Evolutionary conservation across 257 asterid species (phyloP).

Genomic region (Mitragyna speciosa): DNA sequence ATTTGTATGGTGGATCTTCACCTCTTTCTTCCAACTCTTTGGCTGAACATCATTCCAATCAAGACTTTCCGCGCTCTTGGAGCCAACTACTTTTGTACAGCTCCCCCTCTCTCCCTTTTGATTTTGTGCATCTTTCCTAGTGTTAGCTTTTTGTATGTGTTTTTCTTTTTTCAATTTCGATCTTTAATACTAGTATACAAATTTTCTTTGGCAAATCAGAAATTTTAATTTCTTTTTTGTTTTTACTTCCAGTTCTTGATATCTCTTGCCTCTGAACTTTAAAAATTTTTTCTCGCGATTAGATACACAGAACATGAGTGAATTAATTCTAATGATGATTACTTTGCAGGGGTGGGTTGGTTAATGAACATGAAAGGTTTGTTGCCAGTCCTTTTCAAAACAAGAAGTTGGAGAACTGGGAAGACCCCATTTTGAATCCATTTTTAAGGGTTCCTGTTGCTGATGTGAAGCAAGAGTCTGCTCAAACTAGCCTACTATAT

Average conservation of each 20-base stretch:
- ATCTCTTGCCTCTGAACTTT: no score
- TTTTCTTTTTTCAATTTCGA: not conserved
- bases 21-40: constrained; percentile 15
- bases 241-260: not conserved
- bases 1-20: constrained; percentile 32
- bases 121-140: no score
- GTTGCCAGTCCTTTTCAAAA: constrained; percentile 52
- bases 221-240: not conserved
- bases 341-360: constrained; percentile 51
- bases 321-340: not conserved
- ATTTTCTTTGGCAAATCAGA: not conserved
- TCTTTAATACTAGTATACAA: not conserved
- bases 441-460: constrained; percentile 36
- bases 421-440: constrained; percentile 52
- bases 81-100: constrained; percentile 60
- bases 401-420: constrained; percentile 78
- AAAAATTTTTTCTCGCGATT: not conserved
- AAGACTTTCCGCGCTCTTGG: constrained; percentile 64
- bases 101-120: not conserved
- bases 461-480: constrained; percentile 59
- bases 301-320: not conserved
- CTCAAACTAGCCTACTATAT: constrained; percentile 34
- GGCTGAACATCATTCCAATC: constrained; percentile 31
- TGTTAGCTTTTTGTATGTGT: not conserved
- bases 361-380: constrained; percentile 47